Evolutionary conservation across 495 filamentous ascomycete species (phyloP).

Genomic region (Paragyromitra xinjiangensis): DNA sequence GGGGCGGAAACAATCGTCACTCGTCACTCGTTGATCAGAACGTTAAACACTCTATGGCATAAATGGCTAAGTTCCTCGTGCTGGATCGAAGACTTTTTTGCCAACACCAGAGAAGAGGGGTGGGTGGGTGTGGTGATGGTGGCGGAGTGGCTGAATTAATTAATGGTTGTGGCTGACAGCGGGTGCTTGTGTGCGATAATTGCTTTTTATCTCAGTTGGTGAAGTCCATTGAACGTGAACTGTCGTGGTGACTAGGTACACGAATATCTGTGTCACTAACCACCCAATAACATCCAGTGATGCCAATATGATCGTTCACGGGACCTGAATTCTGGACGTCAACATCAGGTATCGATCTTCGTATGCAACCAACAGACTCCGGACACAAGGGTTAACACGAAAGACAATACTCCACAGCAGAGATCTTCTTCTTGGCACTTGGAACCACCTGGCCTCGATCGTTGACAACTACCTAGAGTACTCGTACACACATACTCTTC

Average conservation of each 20-base stretch:
- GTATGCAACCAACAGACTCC: no score
- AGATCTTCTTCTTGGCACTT: no score
- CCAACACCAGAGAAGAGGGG: constrained; percentile 43
- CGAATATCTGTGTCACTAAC: not conserved
- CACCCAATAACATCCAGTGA: not conserved
- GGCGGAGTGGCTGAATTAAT: constrained; percentile 26
- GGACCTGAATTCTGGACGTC: no score
- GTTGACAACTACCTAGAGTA: not conserved
- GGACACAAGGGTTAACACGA: no score
- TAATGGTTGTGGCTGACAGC: not conserved
- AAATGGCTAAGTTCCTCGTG: constrained; percentile 10
- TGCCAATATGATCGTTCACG: not conserved
- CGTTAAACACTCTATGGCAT: constrained; percentile 1
- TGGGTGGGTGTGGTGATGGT: constrained; percentile 31
- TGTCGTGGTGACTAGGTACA: not conserved
- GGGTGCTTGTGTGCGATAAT: not conserved
- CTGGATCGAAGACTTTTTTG: not conserved
- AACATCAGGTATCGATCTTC: no score
- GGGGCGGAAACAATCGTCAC: not conserved
- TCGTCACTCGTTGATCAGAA: constrained; percentile 28
- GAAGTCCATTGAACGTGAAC: not conserved
- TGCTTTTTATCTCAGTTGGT: not conserved
- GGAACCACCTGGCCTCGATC: not conserved
- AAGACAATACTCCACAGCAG: no score
- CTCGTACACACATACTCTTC: not conserved